Percentiles rank a stretch among this genome's conserved stretches.
Evolutionary conservation across 1,139 yeast species (phyloP).

Genomic region (Pichia sp.): DNA sequence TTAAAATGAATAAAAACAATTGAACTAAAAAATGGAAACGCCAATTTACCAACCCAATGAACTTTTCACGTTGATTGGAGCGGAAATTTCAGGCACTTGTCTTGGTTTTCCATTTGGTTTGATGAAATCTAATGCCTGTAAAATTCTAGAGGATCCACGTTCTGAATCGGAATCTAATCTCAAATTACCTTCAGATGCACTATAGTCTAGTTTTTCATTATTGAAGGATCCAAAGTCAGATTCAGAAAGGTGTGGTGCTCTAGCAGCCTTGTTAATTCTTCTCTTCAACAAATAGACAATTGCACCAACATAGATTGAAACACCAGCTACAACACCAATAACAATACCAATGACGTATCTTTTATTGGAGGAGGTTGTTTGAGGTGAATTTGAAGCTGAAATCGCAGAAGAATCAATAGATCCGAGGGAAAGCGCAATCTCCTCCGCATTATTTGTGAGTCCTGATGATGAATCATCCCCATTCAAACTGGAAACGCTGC

Average conservation of each 20-base stretch:
- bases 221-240: neutral
- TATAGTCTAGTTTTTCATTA: constrained; percentile 2
- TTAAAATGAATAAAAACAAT: neutral
- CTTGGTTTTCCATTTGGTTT: constrained; percentile 14
- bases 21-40: neutral
- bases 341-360: constrained; percentile 50
- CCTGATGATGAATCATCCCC: constrained; percentile 1
- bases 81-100: constrained; percentile 33
- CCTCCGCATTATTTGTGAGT: neutral
- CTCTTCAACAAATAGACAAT: constrained; percentile 33
- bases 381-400: constrained; percentile 10
- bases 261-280: constrained; percentile 19
- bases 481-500: constrained; percentile 1
- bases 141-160: neutral
- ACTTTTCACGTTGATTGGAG: constrained; percentile 40
- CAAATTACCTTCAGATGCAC: constrained; percentile 9
- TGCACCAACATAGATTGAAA: constrained; percentile 45
- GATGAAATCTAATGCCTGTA: neutral
- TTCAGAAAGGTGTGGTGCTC: neutral
- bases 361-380: constrained; percentile 15
- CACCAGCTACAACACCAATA: constrained; percentile 64
- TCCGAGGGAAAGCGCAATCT: constrained; percentile 20
- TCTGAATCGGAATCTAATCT: constrained; percentile 7
- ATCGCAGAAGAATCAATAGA: constrained; percentile 24
- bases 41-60: constrained; percentile 36